Base-by-base conservation (phyloP, 2,329 filamentous ascomycete genomes). In the Mycosphaerella arachidis region DNA sequence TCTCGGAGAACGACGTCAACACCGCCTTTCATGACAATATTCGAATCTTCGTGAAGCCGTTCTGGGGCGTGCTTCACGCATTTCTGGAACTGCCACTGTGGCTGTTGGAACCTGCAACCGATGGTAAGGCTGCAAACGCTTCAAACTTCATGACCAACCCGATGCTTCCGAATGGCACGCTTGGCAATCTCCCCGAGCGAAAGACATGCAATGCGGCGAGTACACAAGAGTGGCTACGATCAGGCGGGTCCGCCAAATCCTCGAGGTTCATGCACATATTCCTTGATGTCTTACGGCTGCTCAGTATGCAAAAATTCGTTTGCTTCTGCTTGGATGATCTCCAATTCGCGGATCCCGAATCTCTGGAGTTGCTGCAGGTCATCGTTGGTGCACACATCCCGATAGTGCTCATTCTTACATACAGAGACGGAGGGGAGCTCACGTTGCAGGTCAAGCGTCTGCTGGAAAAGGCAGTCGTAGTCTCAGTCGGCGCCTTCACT, bases 301-400 rank as follows among this genome's bases (percentile, higher is more conserved):
- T 97, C 57, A 89, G 91, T 0, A 82, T 87, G 20, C 87, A 92
- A 72, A 94, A 92, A 68, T 86, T 96, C 68, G 92, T 96, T 56
- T 95, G 91, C 70, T 87, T 96, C 67, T 92, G 87, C 67, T 77
- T 97, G 30, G 93, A 97, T 70, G 93, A 97, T 73, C 77, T 97
- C 33, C 92, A 97, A 68, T 94, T 91, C 73, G 91, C 92, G 6
- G 93, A 97, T 71, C 85, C 89, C 29, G 93, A 97, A 73, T 94
- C 89, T 13, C 77, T 94, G 52, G 91, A 96, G 59, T 79, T 97
- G 55, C 87, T 97, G 43, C 84, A 87, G 16, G 88, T 92, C 68
- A 91, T 97, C 55, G 85, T 96, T 57, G 81, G 82, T 54, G 86
- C 88, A 1, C 88, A 88, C 64, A 84, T 97, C 62, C 91, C 89